phyloP scores from a whole-genome alignment of 768 basidiomycete genomes.

The Lentinula raphanica region DNA sequence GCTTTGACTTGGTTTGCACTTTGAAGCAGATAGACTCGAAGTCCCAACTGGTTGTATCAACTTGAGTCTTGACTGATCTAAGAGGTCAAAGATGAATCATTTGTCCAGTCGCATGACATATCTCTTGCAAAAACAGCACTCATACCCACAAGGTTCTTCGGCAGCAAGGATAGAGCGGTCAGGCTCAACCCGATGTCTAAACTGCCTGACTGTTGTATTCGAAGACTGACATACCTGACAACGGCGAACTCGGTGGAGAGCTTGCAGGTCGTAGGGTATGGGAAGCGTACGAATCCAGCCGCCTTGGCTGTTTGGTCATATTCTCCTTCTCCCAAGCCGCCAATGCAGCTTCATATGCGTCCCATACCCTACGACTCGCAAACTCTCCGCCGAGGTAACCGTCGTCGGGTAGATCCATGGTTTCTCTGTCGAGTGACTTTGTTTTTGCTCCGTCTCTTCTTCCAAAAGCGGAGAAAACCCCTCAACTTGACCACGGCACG shows the following conservation, averaged over 20 bases:
- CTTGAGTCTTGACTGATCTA: too few species aligned
- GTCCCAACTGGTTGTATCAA: too few species aligned
- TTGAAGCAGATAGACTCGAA: too few species aligned
- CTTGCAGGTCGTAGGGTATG: slow-evolving; percentile 62
- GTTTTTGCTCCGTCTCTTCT: slow-evolving; percentile 3
- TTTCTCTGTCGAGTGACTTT: slow-evolving; percentile 21
- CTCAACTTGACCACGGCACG: slow-evolving; percentile 57
- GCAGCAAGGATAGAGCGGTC: too few species aligned
- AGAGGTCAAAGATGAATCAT: too few species aligned
- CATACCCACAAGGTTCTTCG: too few species aligned
- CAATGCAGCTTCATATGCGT: slow-evolving; percentile 61
- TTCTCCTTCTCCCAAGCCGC: slow-evolving; percentile 59
- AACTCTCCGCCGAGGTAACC: slow-evolving; percentile 68
- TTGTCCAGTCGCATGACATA: too few species aligned
- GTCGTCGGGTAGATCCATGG: slow-evolving; percentile 47
- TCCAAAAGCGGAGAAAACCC: slow-evolving; percentile 23
- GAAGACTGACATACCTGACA: slow-evolving; percentile 51
- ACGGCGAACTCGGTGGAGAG: slow-evolving; percentile 71
- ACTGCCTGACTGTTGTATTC: too few species aligned
- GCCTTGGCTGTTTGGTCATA: slow-evolving; percentile 48
- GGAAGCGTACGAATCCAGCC: slow-evolving; percentile 70
- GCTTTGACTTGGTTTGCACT: too few species aligned
- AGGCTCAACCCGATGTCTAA: too few species aligned
- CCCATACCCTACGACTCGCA: slow-evolving; percentile 69
- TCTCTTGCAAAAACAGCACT: too few species aligned